These are phyloP conservation scores for Alliaria petiolata DNA, from an alignment of 345 rosid species.

Conservation along the genomic window DNA sequence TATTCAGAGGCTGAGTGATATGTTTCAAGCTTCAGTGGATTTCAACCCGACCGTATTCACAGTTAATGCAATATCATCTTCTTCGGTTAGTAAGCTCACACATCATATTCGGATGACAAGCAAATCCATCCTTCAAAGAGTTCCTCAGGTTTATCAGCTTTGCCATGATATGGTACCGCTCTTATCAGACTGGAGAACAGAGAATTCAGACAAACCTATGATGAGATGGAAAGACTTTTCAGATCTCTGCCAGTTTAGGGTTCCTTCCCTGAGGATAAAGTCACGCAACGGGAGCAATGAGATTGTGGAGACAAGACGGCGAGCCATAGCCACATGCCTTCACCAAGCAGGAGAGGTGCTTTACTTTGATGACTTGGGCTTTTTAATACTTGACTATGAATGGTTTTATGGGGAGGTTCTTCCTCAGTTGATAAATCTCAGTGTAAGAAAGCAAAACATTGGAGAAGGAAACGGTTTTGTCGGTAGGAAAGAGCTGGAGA, in stretches of 20 bases:
- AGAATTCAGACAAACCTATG: slow-evolving; percentile 66
- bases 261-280: slow-evolving; percentile 68
- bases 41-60: slow-evolving; percentile 81
- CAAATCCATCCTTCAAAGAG: slow-evolving; percentile 73
- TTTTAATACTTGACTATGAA: slow-evolving; percentile 73
- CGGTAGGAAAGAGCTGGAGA: slow-evolving; percentile 71
- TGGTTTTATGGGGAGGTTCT: slow-evolving; percentile 91
- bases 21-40: slow-evolving; percentile 77
- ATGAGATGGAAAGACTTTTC: slow-evolving; percentile 90
- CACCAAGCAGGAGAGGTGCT: slow-evolving; percentile 88
- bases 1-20: slow-evolving; percentile 62
- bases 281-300: slow-evolving; percentile 66
- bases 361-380: slow-evolving; percentile 69
- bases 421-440: slow-evolving; percentile 69
- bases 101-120: slow-evolving; percentile 68
- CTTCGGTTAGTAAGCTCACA: slow-evolving; percentile 71
- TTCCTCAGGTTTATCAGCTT: slow-evolving; percentile 86
- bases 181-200: slow-evolving; percentile 84
- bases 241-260: slow-evolving; percentile 81
- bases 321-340: slow-evolving; percentile 79
- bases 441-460: slow-evolving; percentile 52
- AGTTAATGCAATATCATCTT: slow-evolving; percentile 85
- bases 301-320: slow-evolving; percentile 67
- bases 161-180: slow-evolving; percentile 72
- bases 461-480: slow-evolving; percentile 60